Base-by-base conservation (phyloP, 2,329 filamentous ascomycete species). In the Helotiales sp. region DNA sequence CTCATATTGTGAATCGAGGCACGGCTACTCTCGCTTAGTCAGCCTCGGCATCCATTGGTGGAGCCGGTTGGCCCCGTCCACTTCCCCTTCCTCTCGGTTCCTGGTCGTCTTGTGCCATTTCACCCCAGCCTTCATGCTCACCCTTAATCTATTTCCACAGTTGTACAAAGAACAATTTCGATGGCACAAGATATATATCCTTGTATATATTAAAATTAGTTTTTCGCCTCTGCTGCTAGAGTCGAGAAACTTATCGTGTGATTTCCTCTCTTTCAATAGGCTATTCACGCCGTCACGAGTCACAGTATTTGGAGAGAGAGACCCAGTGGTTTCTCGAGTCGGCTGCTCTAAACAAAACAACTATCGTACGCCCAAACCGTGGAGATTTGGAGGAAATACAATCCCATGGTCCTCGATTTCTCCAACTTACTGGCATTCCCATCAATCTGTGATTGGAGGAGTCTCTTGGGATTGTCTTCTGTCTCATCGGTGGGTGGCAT, bases 131-230 rank as follows among this genome's bases (percentile, higher is more conserved):
- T 54, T 54, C 43, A 28, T 50, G 26, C 30, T 65, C 55, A 34
- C 55, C 32, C 32, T 61, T 61, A 37, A 61, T 60, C 58, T 65
- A 65, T 65, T 61, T 54, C 17, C 11, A 26, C 55, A 54, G 30
- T 57, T 54, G 52, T 34, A 54, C 45, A 37, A 28, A 49, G 22
- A 17, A 24, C 55, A 52, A 52, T 50, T 22, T 59, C 45, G 43
- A 65, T 49, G 45, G 63, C 55, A 64, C 58, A 57, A 45, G 50
- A 58, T 26, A 2, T 26, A 2, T 20, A 45, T 57, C 61, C 61
- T 30, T 24, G 61, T 49, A n/a, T n/a, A 58, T 58, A 58, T 50
- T 13, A 11, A 26, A 52, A 17, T 30, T 57, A 22, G n/a, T 34
- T 34, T 37, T 57, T 37, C 24, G 30, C 17, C 30, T 8, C 8